phyloP scores from a whole-genome alignment of 306 rosid species.

The Fragaria iinumae region DNA sequence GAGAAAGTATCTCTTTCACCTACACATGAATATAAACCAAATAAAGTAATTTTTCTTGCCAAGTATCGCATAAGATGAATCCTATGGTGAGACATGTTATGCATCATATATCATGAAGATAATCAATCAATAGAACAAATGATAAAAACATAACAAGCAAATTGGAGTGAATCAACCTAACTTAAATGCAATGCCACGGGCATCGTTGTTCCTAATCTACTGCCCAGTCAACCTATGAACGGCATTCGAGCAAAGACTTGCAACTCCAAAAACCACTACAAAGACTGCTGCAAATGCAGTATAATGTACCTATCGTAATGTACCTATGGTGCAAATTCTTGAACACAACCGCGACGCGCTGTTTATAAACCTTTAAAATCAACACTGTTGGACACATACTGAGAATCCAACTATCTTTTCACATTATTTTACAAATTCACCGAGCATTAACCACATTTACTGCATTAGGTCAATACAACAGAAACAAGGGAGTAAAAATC shows the following conservation, averaged over 20 bases:
- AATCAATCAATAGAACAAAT: not conserved
- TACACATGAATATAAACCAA: slow-evolving; percentile 24
- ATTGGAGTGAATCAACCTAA: not conserved
- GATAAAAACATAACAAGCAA: not conserved
- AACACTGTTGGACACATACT: not conserved
- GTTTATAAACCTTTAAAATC: no score
- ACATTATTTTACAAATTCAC: not conserved
- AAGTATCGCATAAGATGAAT: slow-evolving; percentile 3
- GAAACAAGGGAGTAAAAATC: not conserved
- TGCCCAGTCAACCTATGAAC: not conserved
- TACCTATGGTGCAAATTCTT: not conserved
- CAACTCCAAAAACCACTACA: not conserved
- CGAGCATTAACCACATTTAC: not conserved
- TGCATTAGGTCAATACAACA: not conserved
- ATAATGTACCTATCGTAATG: not conserved
- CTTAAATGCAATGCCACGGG: not conserved
- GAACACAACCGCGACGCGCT: not conserved
- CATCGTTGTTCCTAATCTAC: not conserved
- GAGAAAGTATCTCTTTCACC: slow-evolving; percentile 85
- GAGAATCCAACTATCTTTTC: not conserved
- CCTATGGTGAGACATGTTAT: not conserved
- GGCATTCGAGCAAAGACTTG: not conserved
- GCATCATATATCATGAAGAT: not conserved
- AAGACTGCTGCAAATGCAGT: not conserved
- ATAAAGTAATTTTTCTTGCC: not conserved